Evolutionary conservation across 2,329 filamentous ascomycete genomes (phyloP), one percentile per base, ranked within the genome.

Genomic region (Stromatinia cepivora): DNA sequence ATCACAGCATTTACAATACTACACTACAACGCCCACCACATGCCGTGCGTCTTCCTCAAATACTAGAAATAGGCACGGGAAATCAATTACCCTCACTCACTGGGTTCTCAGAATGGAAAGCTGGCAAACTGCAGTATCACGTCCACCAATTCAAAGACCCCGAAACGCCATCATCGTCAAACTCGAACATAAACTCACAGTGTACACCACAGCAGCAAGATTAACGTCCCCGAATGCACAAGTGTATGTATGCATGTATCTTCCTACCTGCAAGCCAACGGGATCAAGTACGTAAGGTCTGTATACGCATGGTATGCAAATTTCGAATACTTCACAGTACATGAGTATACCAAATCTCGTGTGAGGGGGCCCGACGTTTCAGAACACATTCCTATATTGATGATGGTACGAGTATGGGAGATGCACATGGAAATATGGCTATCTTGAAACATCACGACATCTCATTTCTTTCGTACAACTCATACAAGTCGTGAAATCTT

Each of bases 151-250:
- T 52, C 28, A 64, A 64, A 64, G 50, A 54, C 58, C 58, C 58
- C 66, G 50, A 69, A 64, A 64, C 58, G 58, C 66, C 66, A 69
- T 69, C 36, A 54, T 63, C n/a, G 61, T 52, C 61, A 31, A 46
- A 52, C 61, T 52, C 61, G 59, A 46, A 63, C 61, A 36, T 63
- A 36, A 50, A 50, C 31, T 15, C 52, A 52, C 61, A 52, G 46
- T 52, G 39, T 52, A n/a, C 58, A 62, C 31, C 52, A 46, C 52
- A 50, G 59, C 66, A 56, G 48, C 58, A 64, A 52, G 45, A 67
- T 64, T 50, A 69, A 69, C 66, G 66, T 69, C 59, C 58, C 66
- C 58, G 59, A 56, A 64, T 28, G 25, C 36, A 48, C 45, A 36
- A 20, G 22, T 67, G 45, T 42, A 66, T 65, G 59, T 45, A 39